A percentile compares a stretch with the other conserved stretches of the same genome.
phyloP scores from a whole-genome alignment of 78 protist species.

The Diacronema lutheri region DNA sequence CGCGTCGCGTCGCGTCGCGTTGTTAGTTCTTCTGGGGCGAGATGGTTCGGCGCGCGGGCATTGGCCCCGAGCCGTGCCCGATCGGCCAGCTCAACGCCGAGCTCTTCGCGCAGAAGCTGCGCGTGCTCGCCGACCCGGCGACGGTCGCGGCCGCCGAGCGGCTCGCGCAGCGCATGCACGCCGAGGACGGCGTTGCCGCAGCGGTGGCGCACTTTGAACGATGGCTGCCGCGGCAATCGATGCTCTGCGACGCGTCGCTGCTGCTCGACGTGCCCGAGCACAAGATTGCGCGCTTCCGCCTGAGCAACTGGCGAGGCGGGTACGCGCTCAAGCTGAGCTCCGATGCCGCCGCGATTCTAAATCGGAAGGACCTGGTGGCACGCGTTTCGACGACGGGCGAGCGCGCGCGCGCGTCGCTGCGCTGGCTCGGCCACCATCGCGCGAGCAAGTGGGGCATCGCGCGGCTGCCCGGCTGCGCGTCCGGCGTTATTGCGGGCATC shows the following conservation, averaged over 20 bases:
- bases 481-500: no score
- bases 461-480: no score
- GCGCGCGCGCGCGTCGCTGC: no score
- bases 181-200: not conserved
- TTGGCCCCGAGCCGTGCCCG: not conserved
- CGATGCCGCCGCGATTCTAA: no score
- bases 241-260: not conserved
- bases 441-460: no score
- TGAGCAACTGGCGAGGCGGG: no score
- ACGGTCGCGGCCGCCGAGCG: not conserved
- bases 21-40: slow-evolving; percentile 8
- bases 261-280: not conserved
- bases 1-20: no score
- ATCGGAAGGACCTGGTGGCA: no score
- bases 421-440: no score
- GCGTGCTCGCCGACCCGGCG: not conserved
- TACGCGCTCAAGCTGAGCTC: no score
- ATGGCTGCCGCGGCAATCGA: not conserved
- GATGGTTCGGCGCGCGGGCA: not conserved
- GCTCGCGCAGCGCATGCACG: not conserved
- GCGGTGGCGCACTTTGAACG: not conserved
- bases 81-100: not conserved
- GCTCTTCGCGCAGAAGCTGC: not conserved
- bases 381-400: no score
- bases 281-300: no score